phyloP scores from a whole-genome alignment of 345 rosid genomes.

The Ricinus communis region DNA sequence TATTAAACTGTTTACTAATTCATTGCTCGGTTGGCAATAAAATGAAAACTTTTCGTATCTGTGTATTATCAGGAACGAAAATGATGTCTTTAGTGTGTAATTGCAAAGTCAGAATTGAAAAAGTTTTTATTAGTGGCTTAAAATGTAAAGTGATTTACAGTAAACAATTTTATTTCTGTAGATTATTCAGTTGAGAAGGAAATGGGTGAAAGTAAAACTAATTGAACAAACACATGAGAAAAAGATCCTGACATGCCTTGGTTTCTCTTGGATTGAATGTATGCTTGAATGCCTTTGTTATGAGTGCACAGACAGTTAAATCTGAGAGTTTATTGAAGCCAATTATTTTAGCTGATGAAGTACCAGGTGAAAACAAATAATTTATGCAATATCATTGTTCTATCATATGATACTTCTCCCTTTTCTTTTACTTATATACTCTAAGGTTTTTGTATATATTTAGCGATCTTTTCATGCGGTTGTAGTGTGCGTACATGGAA shows the following conservation, averaged over 20 bases:
- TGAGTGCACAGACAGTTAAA: slow-evolving; percentile 60
- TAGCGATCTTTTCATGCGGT: background rate
- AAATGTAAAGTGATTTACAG: too few relatives aligned
- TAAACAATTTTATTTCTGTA: too few relatives aligned
- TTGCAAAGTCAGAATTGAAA: too few relatives aligned
- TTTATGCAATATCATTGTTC: background rate
- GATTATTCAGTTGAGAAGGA: too few relatives aligned
- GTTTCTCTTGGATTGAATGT: background rate
- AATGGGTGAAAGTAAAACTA: too few relatives aligned
- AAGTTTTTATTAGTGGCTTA: too few relatives aligned
- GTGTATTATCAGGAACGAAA: too few relatives aligned
- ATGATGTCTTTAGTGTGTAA: too few relatives aligned
- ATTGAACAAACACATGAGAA: too few relatives aligned
- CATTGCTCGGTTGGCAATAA: too few relatives aligned
- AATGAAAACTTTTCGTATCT: too few relatives aligned
- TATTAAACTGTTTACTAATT: too few relatives aligned
- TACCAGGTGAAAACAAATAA: slow-evolving; percentile 45
- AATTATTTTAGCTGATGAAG: slow-evolving; percentile 70
- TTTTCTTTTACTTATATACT: background rate
- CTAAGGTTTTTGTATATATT: slow-evolving; percentile 8
- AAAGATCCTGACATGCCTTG: background rate
- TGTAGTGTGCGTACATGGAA: slow-evolving; percentile 91
- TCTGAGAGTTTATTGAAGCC: slow-evolving; percentile 73
- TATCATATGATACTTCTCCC: background rate
- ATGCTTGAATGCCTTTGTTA: background rate